Conservation (phyloP, 164 flowering plant genomes). For the Amborella trichopoda region DNA sequence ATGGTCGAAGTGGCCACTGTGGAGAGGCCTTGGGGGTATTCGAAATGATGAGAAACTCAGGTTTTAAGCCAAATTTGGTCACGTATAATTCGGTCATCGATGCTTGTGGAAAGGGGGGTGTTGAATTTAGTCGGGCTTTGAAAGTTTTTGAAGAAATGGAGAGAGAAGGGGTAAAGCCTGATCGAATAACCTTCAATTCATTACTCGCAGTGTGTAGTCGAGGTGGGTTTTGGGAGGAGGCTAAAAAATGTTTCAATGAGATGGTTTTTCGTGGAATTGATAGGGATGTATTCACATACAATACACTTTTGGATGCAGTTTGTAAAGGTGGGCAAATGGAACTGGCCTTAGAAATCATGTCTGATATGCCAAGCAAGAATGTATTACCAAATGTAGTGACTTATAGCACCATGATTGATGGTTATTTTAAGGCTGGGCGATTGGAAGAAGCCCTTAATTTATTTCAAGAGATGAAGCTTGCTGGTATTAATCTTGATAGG, state of each 20-base stretch:
- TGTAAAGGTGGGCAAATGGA: slow-evolving; percentile 94
- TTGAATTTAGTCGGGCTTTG: slow-evolving; percentile 42
- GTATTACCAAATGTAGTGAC: slow-evolving; percentile 84
- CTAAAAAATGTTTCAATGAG: slow-evolving; percentile 51
- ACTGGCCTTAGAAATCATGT: slow-evolving; percentile 64
- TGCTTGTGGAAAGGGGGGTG: slow-evolving; percentile 96
- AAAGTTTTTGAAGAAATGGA: slow-evolving; percentile 74
- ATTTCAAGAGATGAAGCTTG: slow-evolving; percentile 65
- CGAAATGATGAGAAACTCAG: slow-evolving; percentile 52
- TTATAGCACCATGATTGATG: slow-evolving; percentile 89
- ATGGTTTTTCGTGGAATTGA: slow-evolving; percentile 70
- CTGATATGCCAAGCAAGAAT: slow-evolving; percentile 60
- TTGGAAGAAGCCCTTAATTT: slow-evolving; percentile 70
- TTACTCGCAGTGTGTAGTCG: slow-evolving; percentile 87
- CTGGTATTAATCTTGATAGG: slow-evolving; percentile 62
- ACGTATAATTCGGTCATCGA: slow-evolving; percentile 94
- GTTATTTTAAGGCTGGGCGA: slow-evolving; percentile 75
- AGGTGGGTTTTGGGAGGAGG: slow-evolving; percentile 78
- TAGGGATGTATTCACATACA: slow-evolving; percentile 81
- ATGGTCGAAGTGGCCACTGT: slow-evolving; percentile 63
- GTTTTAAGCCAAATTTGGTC: slow-evolving; percentile 84
- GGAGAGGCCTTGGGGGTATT: slow-evolving; percentile 63
- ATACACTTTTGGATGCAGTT: slow-evolving; percentile 77
- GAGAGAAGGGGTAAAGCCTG: slow-evolving; percentile 62
- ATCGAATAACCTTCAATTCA: slow-evolving; percentile 86